Conservation (phyloP, 1,139 yeast genomes). For the Nakaseomyces delphensis region DNA sequence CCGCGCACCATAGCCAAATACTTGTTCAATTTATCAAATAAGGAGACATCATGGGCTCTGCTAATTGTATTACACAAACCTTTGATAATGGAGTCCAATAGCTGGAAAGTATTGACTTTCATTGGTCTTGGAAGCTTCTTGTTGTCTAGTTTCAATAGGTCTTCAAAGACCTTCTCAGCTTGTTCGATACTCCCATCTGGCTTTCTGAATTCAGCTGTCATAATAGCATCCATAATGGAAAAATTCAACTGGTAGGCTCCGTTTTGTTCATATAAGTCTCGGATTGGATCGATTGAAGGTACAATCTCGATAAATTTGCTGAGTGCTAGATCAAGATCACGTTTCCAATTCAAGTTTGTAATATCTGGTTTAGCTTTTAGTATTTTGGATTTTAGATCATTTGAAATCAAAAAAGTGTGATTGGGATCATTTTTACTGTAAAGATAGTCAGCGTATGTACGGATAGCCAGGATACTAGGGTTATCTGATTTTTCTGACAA, state of each 20-base stretch:
- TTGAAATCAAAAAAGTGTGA: conserved; percentile 18
- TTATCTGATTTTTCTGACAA: conserved; percentile 6
- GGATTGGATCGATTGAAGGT: conserved; percentile 18
- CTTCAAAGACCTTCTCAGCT: conserved; percentile 24
- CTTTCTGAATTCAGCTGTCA: conserved; percentile 22
- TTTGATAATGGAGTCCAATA: conserved; percentile 18
- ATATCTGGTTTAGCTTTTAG: conserved; percentile 8
- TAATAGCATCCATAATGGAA: conserved; percentile 14
- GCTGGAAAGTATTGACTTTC: conserved; percentile 11
- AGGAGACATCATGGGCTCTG: conserved; percentile 12
- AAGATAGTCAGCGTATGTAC: conserved; percentile 20
- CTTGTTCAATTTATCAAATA: background rate
- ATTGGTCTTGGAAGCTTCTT: conserved; percentile 6
- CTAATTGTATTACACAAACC: conserved; percentile 16
- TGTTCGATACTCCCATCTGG: conserved; percentile 15
- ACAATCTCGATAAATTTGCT: conserved; percentile 19
- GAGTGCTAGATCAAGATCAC: conserved; percentile 15
- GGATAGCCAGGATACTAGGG: conserved; percentile 11
- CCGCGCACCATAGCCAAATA: background rate
- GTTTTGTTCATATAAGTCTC: conserved; percentile 18
- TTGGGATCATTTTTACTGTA: conserved; percentile 11
- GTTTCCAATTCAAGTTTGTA: background rate
- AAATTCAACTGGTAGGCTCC: conserved; percentile 6
- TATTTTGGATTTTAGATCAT: conserved; percentile 13
- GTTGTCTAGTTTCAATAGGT: conserved; percentile 12